These are phyloP conservation scores for Cercospora nicotianae DNA, from an alignment of 2,329 filamentous ascomycete species.

Conservation along the genomic window DNA sequence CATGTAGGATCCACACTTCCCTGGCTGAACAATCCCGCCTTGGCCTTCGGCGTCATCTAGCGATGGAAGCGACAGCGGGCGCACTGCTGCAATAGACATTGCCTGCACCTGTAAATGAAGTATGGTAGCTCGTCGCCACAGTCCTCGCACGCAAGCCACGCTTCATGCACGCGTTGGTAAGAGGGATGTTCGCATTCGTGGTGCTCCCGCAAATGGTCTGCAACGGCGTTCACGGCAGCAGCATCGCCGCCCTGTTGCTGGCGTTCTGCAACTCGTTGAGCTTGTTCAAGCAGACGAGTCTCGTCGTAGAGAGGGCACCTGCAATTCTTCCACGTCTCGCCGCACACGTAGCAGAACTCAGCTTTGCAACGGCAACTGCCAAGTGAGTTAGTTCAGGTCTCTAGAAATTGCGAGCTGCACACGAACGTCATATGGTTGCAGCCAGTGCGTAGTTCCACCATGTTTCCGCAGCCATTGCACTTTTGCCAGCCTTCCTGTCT, in stretches of 20 bases:
- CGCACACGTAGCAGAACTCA: constrained; percentile 22
- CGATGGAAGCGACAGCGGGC: neutral
- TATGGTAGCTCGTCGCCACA: neutral
- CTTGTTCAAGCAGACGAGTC: constrained; percentile 6
- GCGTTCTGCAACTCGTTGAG: neutral
- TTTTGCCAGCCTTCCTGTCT: constrained; percentile 12
- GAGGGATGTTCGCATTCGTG: neutral
- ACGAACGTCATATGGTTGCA: constrained; percentile 25
- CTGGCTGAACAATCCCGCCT: too few species aligned
- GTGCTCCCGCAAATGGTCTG: neutral
- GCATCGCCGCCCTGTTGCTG: neutral
- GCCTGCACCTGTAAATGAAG: neutral
- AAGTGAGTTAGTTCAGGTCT: neutral
- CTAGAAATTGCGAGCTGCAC: neutral
- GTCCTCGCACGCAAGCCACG: neutral
- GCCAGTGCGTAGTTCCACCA: constrained; percentile 11
- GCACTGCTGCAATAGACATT: neutral
- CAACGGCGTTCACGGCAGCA: neutral
- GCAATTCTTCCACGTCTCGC: constrained; percentile 2
- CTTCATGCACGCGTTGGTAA: neutral
- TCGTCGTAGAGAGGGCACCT: constrained; percentile 10
- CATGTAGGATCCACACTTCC: too few species aligned
- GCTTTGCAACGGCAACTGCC: constrained; percentile 1
- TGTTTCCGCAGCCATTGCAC: constrained; percentile 10
- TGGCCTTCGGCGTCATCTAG: neutral